These are phyloP conservation scores for Kluyveromyces nonfermentans DNA, from an alignment of 805 yeast species.

Conservation along the genomic window DNA sequence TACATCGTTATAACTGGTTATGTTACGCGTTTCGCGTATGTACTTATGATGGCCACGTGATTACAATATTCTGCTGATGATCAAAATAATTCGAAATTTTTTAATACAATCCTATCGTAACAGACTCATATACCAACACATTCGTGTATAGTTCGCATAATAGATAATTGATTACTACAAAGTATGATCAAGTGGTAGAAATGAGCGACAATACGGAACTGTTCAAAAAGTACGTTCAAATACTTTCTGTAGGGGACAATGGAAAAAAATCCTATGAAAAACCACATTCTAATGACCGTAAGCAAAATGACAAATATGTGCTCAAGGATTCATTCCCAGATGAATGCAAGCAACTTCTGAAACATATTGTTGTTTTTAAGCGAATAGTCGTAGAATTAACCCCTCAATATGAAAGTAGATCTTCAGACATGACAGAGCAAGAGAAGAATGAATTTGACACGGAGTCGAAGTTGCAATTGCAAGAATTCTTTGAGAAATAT, in stretches of 20 bases:
- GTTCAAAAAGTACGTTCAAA: constrained; percentile 20
- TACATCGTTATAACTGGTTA: too few species aligned
- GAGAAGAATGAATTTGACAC: constrained; percentile 50
- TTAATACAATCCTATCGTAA: too few species aligned
- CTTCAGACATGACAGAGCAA: constrained; percentile 24
- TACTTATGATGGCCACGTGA: background rate
- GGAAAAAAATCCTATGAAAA: background rate
- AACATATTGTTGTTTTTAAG: constrained; percentile 23
- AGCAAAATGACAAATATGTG: constrained; percentile 1
- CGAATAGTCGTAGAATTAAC: constrained; percentile 20
- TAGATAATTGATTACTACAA: background rate
- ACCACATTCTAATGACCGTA: background rate
- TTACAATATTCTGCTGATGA: too few species aligned
- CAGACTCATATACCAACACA: too few species aligned
- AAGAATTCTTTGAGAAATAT: constrained; percentile 42
- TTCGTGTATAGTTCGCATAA: too few species aligned
- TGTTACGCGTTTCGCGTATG: background rate
- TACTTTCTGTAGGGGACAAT: constrained; percentile 15
- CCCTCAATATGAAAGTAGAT: constrained; percentile 21
- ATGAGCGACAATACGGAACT: constrained; percentile 26
- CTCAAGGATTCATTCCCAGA: constrained; percentile 23
- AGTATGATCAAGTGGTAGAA: background rate
- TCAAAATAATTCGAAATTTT: too few species aligned
- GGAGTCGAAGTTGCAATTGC: constrained; percentile 43
- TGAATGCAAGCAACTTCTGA: constrained; percentile 23